Evolutionary conservation across 2,329 filamentous ascomycete species (phyloP).

Genomic region (Myriosclerotinia scirpicola): DNA sequence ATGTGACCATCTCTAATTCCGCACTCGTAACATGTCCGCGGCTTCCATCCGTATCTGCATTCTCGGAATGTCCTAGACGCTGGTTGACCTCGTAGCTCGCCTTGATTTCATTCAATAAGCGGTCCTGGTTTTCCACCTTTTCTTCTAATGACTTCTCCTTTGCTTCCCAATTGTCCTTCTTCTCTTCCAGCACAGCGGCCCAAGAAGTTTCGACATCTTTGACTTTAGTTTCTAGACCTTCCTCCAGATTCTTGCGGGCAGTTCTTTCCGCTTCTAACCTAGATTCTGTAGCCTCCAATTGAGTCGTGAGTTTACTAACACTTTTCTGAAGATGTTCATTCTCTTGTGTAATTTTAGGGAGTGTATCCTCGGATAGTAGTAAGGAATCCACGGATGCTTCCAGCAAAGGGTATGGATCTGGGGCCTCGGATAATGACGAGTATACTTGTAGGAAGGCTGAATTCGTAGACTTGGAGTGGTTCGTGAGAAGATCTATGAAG

Average conservation of each 20-base stretch:
- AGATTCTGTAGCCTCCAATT: constrained; percentile 80
- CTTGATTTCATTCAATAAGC: constrained; percentile 89
- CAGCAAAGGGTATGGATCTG: constrained; percentile 92
- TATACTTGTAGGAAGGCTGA: constrained; percentile 92
- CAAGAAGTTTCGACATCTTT: constrained; percentile 90
- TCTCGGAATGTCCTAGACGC: constrained; percentile 72
- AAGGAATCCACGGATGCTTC: constrained; percentile 96
- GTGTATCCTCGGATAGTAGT: constrained; percentile 85
- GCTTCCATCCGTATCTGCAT: constrained; percentile 55
- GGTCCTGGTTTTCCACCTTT: constrained; percentile 91
- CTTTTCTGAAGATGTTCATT: constrained; percentile 83
- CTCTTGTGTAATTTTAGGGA: constrained; percentile 86
- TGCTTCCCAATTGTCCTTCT: constrained; percentile 92
- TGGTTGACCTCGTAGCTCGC: constrained; percentile 97
- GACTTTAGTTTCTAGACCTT: constrained; percentile 72
- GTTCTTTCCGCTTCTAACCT: constrained; percentile 76
- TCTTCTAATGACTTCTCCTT: constrained; percentile 91
- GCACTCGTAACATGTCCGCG: constrained; percentile 74
- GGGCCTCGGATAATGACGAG: constrained; percentile 89
- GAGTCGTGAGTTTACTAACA: constrained; percentile 70
- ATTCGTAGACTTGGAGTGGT: constrained; percentile 91
- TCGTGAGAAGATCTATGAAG: constrained; percentile 94
- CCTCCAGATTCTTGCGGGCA: constrained; percentile 72
- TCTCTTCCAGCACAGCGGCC: constrained; percentile 86
- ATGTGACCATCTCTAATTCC: constrained; percentile 89